A percentile compares a stretch with the other conserved stretches of the same genome.
Evolutionary conservation across 345 rosid genomes (phyloP).

Genomic region (Lumnitzera racemosa): DNA sequence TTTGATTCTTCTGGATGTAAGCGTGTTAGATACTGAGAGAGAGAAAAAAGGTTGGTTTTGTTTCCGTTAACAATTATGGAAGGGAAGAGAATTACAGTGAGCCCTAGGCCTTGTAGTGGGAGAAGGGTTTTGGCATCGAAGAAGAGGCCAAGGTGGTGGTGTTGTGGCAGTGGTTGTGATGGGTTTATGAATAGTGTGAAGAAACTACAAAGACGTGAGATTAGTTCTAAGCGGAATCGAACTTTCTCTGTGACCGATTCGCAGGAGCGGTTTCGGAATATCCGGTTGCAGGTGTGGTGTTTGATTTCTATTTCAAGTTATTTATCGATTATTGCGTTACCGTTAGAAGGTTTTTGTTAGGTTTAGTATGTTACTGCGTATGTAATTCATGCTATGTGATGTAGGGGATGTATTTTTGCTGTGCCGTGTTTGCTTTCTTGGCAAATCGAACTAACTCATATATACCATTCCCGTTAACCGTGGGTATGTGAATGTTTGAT

Average conservation of each 20-base stretch:
- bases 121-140: constrained; percentile 45
- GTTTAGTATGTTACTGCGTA: too few relatives aligned
- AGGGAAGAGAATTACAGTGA: constrained; percentile 45
- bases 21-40: neutral
- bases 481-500: too few relatives aligned
- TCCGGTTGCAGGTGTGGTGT: constrained; percentile 53
- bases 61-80: constrained; percentile 9
- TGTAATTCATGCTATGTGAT: too few relatives aligned
- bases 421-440: too few relatives aligned
- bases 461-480: too few relatives aligned
- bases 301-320: neutral
- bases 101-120: constrained; percentile 56
- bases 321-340: too few relatives aligned
- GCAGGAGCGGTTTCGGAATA: constrained; percentile 80
- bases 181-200: constrained; percentile 67
- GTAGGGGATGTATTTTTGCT: too few relatives aligned
- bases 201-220: constrained; percentile 82
- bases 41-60: constrained; percentile 9
- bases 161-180: constrained; percentile 32
- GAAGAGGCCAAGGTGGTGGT: constrained; percentile 39
- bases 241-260: constrained; percentile 73
- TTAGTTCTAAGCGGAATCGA: constrained; percentile 64
- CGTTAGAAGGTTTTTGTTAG: too few relatives aligned
- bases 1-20: too few relatives aligned
- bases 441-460: too few relatives aligned